phyloP scores from a whole-genome alignment of 257 asterid genomes.

The Schizonepeta tenuifolia region DNA sequence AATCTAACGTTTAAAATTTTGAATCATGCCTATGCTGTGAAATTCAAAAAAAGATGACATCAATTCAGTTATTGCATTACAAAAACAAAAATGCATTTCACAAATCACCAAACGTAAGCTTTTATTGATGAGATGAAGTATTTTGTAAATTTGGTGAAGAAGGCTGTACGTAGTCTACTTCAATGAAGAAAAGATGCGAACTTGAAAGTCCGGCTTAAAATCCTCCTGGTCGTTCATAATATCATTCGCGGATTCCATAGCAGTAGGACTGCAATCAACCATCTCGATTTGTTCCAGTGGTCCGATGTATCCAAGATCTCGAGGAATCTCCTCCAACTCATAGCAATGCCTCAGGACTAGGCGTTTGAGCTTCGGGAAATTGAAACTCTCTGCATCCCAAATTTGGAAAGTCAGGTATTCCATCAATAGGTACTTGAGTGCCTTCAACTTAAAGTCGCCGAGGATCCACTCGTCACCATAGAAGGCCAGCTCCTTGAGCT shows the following conservation, averaged over 20 bases:
- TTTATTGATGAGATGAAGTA: too few species aligned
- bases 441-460: neutral
- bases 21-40: too few species aligned
- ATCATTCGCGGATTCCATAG: neutral
- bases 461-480: conserved; percentile 28
- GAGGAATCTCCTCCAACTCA: conserved; percentile 23
- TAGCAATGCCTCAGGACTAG: conserved; percentile 33
- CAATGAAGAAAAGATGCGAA: conserved; percentile 36
- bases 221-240: neutral
- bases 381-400: neutral
- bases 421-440: conserved; percentile 29
- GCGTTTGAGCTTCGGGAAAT: conserved; percentile 25
- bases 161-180: conserved; percentile 24
- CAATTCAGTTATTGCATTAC: too few species aligned
- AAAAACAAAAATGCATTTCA: too few species aligned
- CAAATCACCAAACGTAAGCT: too few species aligned
- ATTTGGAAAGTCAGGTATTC: conserved; percentile 20
- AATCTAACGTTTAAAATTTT: too few species aligned
- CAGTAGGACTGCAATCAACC: conserved; percentile 31
- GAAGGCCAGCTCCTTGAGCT: conserved; percentile 34
- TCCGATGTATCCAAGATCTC: neutral
- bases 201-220: neutral
- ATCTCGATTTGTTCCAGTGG: conserved; percentile 25
- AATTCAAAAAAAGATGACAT: too few species aligned
- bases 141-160: too few species aligned